A percentile compares a stretch with the other conserved stretches of the same genome.
phyloP scores from a whole-genome alignment of 1,284 basidiomycete species.

The Sanghuangporus sanghuang region DNA sequence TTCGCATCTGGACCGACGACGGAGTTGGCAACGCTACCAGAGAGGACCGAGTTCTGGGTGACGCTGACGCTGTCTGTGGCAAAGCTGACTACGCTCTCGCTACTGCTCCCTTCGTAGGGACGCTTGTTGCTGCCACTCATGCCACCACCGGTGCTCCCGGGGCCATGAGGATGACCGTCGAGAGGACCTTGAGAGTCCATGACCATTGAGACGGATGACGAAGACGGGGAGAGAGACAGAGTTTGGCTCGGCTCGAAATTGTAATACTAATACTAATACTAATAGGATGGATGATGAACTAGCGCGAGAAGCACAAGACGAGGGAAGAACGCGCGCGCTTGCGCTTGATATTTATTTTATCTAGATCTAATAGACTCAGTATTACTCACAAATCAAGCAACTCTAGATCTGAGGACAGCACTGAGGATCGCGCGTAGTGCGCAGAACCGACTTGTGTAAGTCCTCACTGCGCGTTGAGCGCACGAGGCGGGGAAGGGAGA shows the following conservation, averaged over 20 bases:
- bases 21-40: background rate
- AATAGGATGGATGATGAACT: background rate
- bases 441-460: background rate
- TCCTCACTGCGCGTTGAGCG: background rate
- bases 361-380: background rate
- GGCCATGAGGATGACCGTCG: background rate
- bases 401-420: too few species aligned
- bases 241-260: background rate
- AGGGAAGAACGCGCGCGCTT: background rate
- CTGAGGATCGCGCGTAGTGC: background rate
- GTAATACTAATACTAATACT: too few species aligned
- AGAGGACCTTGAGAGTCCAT: background rate
- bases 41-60: background rate
- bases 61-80: slow-evolving; percentile 1
- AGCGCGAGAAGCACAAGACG: background rate
- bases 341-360: background rate
- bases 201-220: background rate
- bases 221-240: background rate
- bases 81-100: slow-evolving; percentile 5
- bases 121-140: background rate
- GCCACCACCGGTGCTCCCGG: background rate
- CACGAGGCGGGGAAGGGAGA: background rate
- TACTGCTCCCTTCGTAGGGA: background rate
- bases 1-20: background rate
- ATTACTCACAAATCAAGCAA: background rate